Evolutionary conservation across 345 rosid species (phyloP).

Genomic region (Arabidopsis arenosa): DNA sequence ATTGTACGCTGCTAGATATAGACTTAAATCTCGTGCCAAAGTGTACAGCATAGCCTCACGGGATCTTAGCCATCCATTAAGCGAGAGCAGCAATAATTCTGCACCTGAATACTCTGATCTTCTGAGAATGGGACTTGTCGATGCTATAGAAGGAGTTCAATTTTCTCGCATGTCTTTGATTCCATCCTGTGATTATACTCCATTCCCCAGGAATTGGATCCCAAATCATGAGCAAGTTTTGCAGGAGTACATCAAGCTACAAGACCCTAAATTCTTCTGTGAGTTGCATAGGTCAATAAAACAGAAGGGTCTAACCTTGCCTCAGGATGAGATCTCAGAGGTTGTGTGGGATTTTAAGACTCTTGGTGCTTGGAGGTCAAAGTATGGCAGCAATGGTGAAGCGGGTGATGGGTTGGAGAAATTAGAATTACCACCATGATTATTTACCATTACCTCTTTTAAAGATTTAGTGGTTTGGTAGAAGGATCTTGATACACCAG

Average conservation of each 20-base stretch:
- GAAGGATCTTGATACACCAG: conserved; percentile 27
- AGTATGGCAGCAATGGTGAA: conserved; percentile 45
- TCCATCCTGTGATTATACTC: conserved; percentile 94
- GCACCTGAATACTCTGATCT: conserved; percentile 96
- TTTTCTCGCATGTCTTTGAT: conserved; percentile 90
- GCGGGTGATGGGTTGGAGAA: conserved; percentile 40
- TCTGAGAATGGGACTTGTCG: conserved; percentile 94
- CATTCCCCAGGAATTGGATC: conserved; percentile 86
- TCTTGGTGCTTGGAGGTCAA: conserved; percentile 69
- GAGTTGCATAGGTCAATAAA: conserved; percentile 71
- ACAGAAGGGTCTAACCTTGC: conserved; percentile 62
- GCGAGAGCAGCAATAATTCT: conserved; percentile 82
- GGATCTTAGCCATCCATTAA: conserved; percentile 79
- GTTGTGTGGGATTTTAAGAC: conserved; percentile 90
- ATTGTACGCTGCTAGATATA: conserved; percentile 94
- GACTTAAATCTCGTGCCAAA: conserved; percentile 94
- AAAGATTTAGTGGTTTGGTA: not conserved
- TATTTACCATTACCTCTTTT: not conserved
- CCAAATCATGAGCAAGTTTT: conserved; percentile 84
- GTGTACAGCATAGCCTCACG: conserved; percentile 86
- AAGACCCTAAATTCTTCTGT: conserved; percentile 87
- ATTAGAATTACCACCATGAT: conserved; percentile 33
- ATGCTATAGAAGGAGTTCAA: conserved; percentile 92
- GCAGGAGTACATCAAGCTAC: conserved; percentile 74
- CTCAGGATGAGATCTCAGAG: conserved; percentile 90